phyloP scores from a whole-genome alignment of 2,329 filamentous ascomycete species.

The Aspergillus quadrilineatus region DNA sequence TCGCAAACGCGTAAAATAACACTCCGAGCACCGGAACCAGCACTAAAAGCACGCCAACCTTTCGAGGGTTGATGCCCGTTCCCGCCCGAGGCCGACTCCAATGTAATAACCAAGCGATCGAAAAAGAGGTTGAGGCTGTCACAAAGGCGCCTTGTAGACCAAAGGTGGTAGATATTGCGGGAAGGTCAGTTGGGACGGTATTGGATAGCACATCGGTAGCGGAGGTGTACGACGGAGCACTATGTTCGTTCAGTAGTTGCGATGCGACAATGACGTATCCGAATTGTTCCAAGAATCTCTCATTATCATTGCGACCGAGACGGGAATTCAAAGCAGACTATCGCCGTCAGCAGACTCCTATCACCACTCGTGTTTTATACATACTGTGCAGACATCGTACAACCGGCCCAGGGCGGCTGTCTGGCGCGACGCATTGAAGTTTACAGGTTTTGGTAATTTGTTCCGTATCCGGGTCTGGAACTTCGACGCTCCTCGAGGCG shows the following conservation, averaged over 20 bases:
- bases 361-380: slow-evolving; percentile 12
- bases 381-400: slow-evolving; percentile 51
- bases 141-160: slow-evolving; percentile 65
- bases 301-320: slow-evolving; percentile 74
- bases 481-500: slow-evolving; percentile 51
- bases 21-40: slow-evolving; percentile 55
- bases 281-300: slow-evolving; percentile 86
- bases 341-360: background rate
- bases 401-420: slow-evolving; percentile 38
- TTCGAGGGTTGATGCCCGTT: slow-evolving; percentile 42
- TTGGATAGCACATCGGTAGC: slow-evolving; percentile 35
- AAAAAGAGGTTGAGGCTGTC: slow-evolving; percentile 63
- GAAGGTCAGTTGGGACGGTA: slow-evolving; percentile 30
- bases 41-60: slow-evolving; percentile 37
- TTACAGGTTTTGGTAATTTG: slow-evolving; percentile 50
- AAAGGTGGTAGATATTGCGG: slow-evolving; percentile 47
- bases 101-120: slow-evolving; percentile 65
- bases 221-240: slow-evolving; percentile 42
- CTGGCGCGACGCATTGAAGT: slow-evolving; percentile 32
- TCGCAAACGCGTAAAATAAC: slow-evolving; percentile 69
- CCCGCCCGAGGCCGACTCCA: slow-evolving; percentile 64
- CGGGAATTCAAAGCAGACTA: slow-evolving; percentile 37
- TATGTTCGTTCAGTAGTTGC: slow-evolving; percentile 71
- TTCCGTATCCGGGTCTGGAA: slow-evolving; percentile 51
- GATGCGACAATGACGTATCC: slow-evolving; percentile 91